Evolutionary conservation across 768 basidiomycete genomes (phyloP).

Genomic region (Rhodotorula babjevae): DNA sequence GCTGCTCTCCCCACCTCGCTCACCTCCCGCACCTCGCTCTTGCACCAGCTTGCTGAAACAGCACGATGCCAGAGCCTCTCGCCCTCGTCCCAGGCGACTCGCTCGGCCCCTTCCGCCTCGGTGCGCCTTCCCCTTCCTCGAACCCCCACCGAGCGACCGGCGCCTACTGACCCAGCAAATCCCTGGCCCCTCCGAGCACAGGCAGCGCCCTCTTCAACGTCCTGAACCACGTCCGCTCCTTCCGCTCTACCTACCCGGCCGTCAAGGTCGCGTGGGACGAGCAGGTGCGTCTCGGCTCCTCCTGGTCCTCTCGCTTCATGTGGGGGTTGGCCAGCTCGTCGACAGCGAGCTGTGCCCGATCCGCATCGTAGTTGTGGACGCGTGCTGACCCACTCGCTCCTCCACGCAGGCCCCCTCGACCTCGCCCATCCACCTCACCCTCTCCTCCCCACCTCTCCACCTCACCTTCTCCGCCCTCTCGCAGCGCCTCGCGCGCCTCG

Average conservation of each 20-base stretch:
- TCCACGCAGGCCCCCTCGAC: conserved; percentile 12
- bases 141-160: conserved; percentile 1
- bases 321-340: conserved; percentile 1
- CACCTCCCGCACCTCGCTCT: not conserved
- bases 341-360: no score
- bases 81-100: conserved; percentile 23
- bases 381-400: not conserved
- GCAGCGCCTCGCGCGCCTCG: conserved; percentile 23
- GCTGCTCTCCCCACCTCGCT: no score
- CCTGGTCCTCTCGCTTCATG: not conserved
- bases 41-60: not conserved
- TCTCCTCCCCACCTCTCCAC: conserved; percentile 20
- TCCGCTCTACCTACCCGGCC: conserved; percentile 14
- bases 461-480: conserved; percentile 10
- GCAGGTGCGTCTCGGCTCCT: conserved; percentile 2
- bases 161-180: not conserved
- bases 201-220: conserved; percentile 38
- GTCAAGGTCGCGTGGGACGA: conserved; percentile 31
- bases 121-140: conserved; percentile 12
- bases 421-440: conserved; percentile 9
- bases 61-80: not conserved
- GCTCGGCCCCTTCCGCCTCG: conserved; percentile 38
- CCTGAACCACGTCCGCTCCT: conserved; percentile 29
- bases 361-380: no score
- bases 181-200: not conserved